phyloP scores from a whole-genome alignment of 1,284 basidiomycete species.

The Pterula multifida region DNA sequence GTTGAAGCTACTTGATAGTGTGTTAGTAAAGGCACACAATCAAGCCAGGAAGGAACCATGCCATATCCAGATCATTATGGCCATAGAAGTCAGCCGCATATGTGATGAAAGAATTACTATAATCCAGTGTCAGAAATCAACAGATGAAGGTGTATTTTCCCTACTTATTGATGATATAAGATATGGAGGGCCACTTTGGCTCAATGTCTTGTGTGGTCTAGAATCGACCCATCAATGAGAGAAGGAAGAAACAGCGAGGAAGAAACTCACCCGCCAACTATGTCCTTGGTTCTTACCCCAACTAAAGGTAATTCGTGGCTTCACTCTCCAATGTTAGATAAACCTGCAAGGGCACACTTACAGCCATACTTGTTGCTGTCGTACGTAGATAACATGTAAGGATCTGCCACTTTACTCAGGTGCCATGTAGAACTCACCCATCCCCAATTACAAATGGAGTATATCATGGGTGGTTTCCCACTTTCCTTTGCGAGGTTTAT shows the following conservation, averaged over 20 bases:
- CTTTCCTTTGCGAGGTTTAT: slow-evolving; percentile 26
- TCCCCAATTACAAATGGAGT: slow-evolving; percentile 49
- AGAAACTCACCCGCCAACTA: slow-evolving; percentile 42
- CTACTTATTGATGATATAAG: slow-evolving; percentile 26
- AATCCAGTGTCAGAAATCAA: background rate
- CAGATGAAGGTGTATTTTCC: slow-evolving; percentile 3
- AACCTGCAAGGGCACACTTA: background rate
- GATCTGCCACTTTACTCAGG: too few species aligned
- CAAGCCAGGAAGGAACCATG: slow-evolving; percentile 14
- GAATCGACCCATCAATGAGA: too few species aligned
- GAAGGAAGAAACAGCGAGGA: too few species aligned
- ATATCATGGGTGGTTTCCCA: slow-evolving; percentile 32
- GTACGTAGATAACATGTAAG: too few species aligned
- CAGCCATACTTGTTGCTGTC: background rate
- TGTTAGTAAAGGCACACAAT: background rate
- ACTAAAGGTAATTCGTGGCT: background rate
- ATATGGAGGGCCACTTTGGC: slow-evolving; percentile 23
- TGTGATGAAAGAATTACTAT: slow-evolving; percentile 30
- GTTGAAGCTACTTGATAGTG: background rate
- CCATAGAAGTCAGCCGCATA: slow-evolving; percentile 32
- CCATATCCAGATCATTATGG: slow-evolving; percentile 34
- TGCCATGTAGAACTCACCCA: slow-evolving; percentile 23
- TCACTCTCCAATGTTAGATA: background rate
- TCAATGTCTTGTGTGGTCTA: slow-evolving; percentile 47
- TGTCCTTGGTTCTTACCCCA: slow-evolving; percentile 44